phyloP scores from a whole-genome alignment of 2,329 filamentous ascomycete genomes.

The Sporothrix globosa region DNA sequence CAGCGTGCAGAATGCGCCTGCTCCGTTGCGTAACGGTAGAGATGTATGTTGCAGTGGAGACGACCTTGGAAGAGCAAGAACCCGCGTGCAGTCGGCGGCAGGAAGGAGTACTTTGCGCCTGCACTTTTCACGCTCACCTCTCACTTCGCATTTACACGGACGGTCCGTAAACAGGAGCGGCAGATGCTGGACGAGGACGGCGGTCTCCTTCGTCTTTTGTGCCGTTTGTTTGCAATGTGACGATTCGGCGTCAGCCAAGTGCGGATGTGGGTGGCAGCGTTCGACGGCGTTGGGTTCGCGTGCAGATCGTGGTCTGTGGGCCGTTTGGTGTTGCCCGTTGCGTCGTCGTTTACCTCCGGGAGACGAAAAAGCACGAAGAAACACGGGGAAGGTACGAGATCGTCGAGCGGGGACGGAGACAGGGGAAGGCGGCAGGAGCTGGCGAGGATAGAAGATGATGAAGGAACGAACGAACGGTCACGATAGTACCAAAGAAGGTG shows the following conservation, averaged over 20 bases:
- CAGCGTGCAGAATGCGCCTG: slow-evolving; percentile 21
- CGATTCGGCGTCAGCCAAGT: neutral
- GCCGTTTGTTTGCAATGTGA: neutral
- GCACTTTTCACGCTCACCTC: neutral
- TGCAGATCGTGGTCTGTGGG: neutral
- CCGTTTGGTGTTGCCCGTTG: neutral
- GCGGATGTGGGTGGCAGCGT: neutral
- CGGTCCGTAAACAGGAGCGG: neutral
- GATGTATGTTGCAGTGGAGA: slow-evolving; percentile 21
- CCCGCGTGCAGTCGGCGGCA: slow-evolving; percentile 15
- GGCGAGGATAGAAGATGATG: neutral
- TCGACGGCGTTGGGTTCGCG: neutral
- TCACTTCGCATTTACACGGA: neutral
- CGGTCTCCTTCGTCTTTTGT: neutral
- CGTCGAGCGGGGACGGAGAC: neutral
- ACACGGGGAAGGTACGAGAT: neutral
- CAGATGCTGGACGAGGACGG: neutral
- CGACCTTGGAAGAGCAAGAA: slow-evolving; percentile 17
- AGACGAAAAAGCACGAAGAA: neutral
- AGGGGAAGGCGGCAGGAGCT: neutral
- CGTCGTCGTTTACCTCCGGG: slow-evolving; percentile 8
- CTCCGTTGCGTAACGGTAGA: slow-evolving; percentile 35
- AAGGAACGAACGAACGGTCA: slow-evolving; percentile 1
- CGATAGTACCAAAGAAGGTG: neutral
- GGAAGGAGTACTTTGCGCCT: slow-evolving; percentile 20